Conservation (phyloP, 768 basidiomycete species). For the Termitomyces sp. region DNA sequence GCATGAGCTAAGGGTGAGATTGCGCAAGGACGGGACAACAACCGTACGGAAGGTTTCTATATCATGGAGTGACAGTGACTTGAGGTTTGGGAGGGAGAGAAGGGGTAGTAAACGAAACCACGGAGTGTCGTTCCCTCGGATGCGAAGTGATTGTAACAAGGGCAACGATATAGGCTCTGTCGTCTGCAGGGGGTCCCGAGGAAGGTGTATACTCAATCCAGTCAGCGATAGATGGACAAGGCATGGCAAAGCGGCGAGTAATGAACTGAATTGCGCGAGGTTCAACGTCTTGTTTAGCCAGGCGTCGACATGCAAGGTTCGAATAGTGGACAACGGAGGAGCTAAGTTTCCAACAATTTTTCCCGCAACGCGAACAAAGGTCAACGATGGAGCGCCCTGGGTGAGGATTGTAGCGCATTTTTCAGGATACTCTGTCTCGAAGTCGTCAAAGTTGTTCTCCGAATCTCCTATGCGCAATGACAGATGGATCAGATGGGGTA, state of each 20-base stretch:
- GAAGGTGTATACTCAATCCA: slow-evolving; percentile 30
- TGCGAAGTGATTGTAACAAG: slow-evolving; percentile 34
- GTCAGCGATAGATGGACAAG: slow-evolving; percentile 38
- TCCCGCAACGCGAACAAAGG: slow-evolving; percentile 36
- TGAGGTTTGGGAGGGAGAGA: slow-evolving; percentile 28
- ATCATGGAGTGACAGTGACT: slow-evolving; percentile 29
- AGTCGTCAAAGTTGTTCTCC: slow-evolving; percentile 18
- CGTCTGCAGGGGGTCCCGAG: slow-evolving; percentile 24
- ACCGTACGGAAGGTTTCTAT: slow-evolving; percentile 29
- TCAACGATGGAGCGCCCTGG: slow-evolving; percentile 27
- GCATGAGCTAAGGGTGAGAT: slow-evolving; percentile 30
- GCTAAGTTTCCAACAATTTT: slow-evolving; percentile 34
- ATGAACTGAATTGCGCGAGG: slow-evolving; percentile 27
- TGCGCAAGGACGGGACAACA: slow-evolving; percentile 26
- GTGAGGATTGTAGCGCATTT: slow-evolving; percentile 27
- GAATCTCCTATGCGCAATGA: slow-evolving; percentile 30
- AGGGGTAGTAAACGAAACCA: slow-evolving; percentile 29
- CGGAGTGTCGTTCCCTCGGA: slow-evolving; percentile 30
- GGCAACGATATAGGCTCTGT: slow-evolving; percentile 27
- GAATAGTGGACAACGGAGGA: slow-evolving; percentile 30
- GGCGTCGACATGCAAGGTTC: slow-evolving; percentile 41
- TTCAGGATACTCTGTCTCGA: slow-evolving; percentile 23
- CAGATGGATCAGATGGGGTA: slow-evolving; percentile 33
- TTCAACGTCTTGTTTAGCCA: slow-evolving; percentile 30
- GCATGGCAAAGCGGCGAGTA: slow-evolving; percentile 27